Evolutionary conservation across 768 basidiomycete genomes (phyloP), one percentile per base, ranked within the genome.

Genomic region (Suillus plorans): DNA sequence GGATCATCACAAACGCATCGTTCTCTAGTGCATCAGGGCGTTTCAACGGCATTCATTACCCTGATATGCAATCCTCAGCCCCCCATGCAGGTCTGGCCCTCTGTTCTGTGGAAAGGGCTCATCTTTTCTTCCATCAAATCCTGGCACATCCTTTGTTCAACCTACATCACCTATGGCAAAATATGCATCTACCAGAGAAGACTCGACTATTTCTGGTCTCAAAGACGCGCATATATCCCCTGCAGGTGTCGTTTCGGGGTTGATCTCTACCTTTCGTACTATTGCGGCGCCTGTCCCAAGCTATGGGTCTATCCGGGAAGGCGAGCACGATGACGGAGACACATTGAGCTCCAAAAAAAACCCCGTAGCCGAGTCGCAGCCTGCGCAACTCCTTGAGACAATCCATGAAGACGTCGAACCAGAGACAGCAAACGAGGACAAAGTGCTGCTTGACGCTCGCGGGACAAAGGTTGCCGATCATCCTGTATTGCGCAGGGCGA

Each of bases 151-250:
- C 9, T 58, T 58, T 12, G 39, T 39, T 41, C 57, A 25, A 18
- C 57, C 22, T 22, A 58, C 57, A 5, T 58, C 57, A 5, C 57
- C 39, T 28, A 12, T 41, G 16, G 8, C 16, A 1, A 58, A 28
- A 10, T 41, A 22, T 20, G 39, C 25, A 18, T 36, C 57, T 18
- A 22, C 41, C 39, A 41, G 57, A 41, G 39, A 22, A 22, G 57
- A 58, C 20, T 41, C 41, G 25, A 58, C 57, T 22, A 58, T 58
- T 12, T 58, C 57, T 10, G 57, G 57, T 18, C 14, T 41, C 9
- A 41, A 58, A 28, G 57, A 41, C 39, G 57, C 39, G 39, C 57
- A 58, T 41, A 58, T 58, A 58, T 58, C 57, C 57, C 41, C 57
- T 25, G 57, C 9, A 28, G 39, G 57, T 28, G 57, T 58, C 7